A percentile compares a stretch with the other conserved stretches of the same genome.
Conservation (phyloP, 169 alveolate species). For the Miamiensis avidus region DNA sequence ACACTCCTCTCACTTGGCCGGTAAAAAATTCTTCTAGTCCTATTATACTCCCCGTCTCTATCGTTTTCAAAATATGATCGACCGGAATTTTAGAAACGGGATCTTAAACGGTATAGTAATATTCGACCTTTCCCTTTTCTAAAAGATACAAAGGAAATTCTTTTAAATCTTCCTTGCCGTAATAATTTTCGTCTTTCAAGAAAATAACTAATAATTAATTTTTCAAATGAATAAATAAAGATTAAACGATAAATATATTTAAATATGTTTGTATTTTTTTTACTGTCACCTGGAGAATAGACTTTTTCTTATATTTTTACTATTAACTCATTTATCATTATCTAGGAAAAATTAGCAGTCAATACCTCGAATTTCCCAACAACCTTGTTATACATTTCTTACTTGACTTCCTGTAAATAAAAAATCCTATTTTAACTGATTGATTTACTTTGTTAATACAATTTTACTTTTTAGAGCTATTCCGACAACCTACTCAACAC, state of each 20-base stretch:
- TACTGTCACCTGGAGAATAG: background rate
- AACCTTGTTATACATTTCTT: background rate
- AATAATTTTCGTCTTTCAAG: background rate
- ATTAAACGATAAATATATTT: no score
- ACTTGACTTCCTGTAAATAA: background rate
- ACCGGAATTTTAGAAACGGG: background rate
- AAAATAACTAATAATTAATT: no score
- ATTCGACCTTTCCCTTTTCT: background rate
- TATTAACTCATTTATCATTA: background rate
- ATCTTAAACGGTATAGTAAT: no score
- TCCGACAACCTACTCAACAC: background rate
- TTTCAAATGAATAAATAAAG: no score
- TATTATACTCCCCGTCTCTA: background rate
- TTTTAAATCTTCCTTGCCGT: background rate
- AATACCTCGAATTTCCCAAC: background rate
- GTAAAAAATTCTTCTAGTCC: background rate
- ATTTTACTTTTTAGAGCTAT: background rate
- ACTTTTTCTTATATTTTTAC: no score
- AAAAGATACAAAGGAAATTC: background rate
- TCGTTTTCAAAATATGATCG: background rate
- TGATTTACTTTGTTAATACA: no score
- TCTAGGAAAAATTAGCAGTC: background rate
- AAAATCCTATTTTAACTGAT: background rate
- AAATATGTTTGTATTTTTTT: no score
- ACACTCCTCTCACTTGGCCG: background rate